Evolutionary conservation across 352 stramenopile genomes (phyloP), one percentile per base, ranked within the genome.

Genomic region (Globisporangium mamillatum): DNA sequence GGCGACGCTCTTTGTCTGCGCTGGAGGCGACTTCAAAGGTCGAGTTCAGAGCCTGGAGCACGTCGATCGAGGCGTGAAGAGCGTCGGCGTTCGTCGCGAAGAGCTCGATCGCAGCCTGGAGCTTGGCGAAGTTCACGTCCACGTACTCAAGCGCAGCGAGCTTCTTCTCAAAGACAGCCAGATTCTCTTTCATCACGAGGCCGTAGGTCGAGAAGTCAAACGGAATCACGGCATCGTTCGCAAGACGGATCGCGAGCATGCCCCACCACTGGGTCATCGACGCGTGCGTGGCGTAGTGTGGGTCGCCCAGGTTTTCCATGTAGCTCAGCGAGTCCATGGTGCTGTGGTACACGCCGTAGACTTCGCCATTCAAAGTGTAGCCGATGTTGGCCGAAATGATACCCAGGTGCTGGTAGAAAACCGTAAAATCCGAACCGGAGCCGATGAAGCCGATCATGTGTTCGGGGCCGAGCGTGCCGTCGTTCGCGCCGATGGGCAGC

Each of bases 301-400:
- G 83, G 44, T 95, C 83, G 22, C 34, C 84, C 64, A 75, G 79
- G 57, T 41, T 81, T 64, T 89, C 85, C 56, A 79, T 78, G 65
- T 88, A 97, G 55, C 52, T 69, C 61, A 95, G 81, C 36, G 79
- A 93, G 68, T 97, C 89, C 79, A 96, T 97, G 22, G 84, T 80
- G 64, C 78, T 93, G 70, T 97, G 91, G 69, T 97, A 97, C 34
- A 82, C 76, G 27, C 88, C 89, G 65, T 94, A 93, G 18, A 60
- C 66, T 0, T 62, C 56, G 24, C 25, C 71, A 8, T 60, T 66
- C 25, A 84, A 36, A 3, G 29, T 59, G 52, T 91, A 94, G 16
- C 66, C 74, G 41, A 96, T 74, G 63, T 93, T 88, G 20, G 92
- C 76, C 14, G 78, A 89, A 16, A 90, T 76, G 44, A 96, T 84